Evolutionary conservation across 495 filamentous ascomycete species (phyloP), one percentile per base, ranked within the genome.

Genomic region (Pyrenopolyporus hunteri): DNA sequence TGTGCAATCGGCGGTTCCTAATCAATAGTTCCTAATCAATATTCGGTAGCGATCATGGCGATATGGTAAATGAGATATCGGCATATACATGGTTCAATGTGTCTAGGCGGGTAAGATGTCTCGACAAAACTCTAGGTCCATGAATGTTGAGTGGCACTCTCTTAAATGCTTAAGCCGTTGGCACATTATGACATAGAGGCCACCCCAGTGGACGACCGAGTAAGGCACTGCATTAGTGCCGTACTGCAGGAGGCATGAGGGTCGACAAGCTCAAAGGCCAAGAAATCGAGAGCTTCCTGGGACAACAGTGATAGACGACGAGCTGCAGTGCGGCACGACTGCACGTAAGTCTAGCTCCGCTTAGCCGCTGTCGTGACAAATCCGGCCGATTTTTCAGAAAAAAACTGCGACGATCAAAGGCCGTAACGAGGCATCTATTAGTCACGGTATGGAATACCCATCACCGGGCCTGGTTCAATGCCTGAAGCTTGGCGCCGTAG

Each of bases 371-470:
- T 43, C 50, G 56, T 47, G 25, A 57, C 31, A 19, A 32, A 33
- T 60, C 53, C 39, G 25, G 51, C 57, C 32, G 51, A 60, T 56
- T 39, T 66, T 60, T 46, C 57, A 52, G 57, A 60, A 60, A 47
- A 7, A 14, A 40, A 10, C 44, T 37, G 50, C 14, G 45, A 35
- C 63, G 56, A 60, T 55, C 63, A 23, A n/a, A 16, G 57, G 49
- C 62, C 33, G 14, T 31, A 50, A 36, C 45, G 47, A 57, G 23
- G 36, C 36, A n/a, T 22, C 50, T 40, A 28, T 57, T 23, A 59
- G 40, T 60, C 56, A 65, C 36, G 50, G 45, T 58, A 59, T 49
- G 40, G 29, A 35, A 26, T 49, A 33, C 37, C 36, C 47, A 29
- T 46, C 29, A 29, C 22, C 46, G 43, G 46, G 9, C 22, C 22